Evolutionary conservation across 768 basidiomycete species (phyloP).

Genomic region (Tephrocybe sp.): DNA sequence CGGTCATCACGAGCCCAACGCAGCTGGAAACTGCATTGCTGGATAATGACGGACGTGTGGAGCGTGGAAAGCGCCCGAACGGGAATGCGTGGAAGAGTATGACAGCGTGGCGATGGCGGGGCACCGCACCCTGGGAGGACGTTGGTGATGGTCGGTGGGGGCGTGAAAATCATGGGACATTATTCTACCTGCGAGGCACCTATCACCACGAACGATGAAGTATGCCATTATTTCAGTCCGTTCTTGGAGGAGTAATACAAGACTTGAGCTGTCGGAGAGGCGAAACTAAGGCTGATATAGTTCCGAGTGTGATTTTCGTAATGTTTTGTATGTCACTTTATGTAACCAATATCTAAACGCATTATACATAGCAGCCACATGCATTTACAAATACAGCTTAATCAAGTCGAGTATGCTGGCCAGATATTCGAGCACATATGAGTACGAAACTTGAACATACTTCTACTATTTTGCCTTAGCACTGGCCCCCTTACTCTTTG

Average conservation of each 20-base stretch:
- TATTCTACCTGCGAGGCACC: conserved; percentile 48
- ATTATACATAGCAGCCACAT: too few species aligned
- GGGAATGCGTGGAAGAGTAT: conserved; percentile 61
- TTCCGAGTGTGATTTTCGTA: too few species aligned
- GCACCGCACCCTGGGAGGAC: conserved; percentile 21
- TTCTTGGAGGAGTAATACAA: background rate
- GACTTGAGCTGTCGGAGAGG: too few species aligned
- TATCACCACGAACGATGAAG: conserved; percentile 34
- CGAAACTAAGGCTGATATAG: background rate
- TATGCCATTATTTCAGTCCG: too few species aligned
- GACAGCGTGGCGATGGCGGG: conserved; percentile 53
- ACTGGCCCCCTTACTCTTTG: conserved; percentile 19
- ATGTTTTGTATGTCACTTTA: too few species aligned
- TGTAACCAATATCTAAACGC: too few species aligned
- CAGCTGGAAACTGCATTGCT: conserved; percentile 54
- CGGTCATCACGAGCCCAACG: conserved; percentile 41
- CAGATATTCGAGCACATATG: too few species aligned
- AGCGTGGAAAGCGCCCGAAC: conserved; percentile 37
- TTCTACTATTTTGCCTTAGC: conserved; percentile 8
- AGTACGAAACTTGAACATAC: background rate
- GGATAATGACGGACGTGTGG: conserved; percentile 51
- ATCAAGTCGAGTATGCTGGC: too few species aligned
- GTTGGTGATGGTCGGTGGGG: conserved; percentile 35
- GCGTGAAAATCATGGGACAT: conserved; percentile 45
- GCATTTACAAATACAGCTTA: too few species aligned